A percentile compares a stretch with the other conserved stretches of the same genome.
Evolutionary conservation across 2,329 filamentous ascomycete species (phyloP).

Genomic region (Colletotrichum lindemuthianum): DNA sequence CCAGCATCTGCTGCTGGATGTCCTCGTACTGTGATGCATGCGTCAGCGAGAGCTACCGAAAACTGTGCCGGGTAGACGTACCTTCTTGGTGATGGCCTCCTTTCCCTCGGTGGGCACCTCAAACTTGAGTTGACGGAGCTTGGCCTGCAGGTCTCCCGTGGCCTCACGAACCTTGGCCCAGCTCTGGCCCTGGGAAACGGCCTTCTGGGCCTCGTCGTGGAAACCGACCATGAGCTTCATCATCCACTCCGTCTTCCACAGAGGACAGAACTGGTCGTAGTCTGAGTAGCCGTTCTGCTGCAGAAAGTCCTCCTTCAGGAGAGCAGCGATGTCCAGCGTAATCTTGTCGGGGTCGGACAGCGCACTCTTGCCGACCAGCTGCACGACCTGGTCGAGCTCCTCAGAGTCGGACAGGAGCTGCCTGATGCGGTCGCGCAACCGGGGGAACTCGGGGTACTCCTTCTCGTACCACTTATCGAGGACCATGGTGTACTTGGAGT

Average conservation of each 20-base stretch:
- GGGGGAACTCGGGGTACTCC: constrained; percentile 92
- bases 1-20: constrained; percentile 89
- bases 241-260: constrained; percentile 99
- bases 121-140: constrained; percentile 95
- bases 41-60: constrained; percentile 49
- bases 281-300: constrained; percentile 99
- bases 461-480: constrained; percentile 96
- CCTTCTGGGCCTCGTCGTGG: constrained; percentile 98
- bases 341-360: constrained; percentile 98
- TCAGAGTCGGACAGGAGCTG: constrained; percentile 94
- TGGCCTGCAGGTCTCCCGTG: constrained; percentile 84
- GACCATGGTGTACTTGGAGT: constrained; percentile 93
- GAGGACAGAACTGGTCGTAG: constrained; percentile 98
- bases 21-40: constrained; percentile 78
- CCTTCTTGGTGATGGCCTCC: constrained; percentile 85
- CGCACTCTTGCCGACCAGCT: constrained; percentile 97
- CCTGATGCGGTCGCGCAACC: constrained; percentile 90
- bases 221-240: constrained; percentile 99
- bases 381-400: constrained; percentile 97
- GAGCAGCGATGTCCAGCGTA: constrained; percentile 87
- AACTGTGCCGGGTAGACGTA: constrained; percentile 49
- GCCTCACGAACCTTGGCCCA: constrained; percentile 95
- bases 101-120: constrained; percentile 89
- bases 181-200: constrained; percentile 86
- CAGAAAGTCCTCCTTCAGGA: constrained; percentile 98